phyloP scores from a whole-genome alignment of 768 basidiomycete species.

The Naganishia kalamii region DNA sequence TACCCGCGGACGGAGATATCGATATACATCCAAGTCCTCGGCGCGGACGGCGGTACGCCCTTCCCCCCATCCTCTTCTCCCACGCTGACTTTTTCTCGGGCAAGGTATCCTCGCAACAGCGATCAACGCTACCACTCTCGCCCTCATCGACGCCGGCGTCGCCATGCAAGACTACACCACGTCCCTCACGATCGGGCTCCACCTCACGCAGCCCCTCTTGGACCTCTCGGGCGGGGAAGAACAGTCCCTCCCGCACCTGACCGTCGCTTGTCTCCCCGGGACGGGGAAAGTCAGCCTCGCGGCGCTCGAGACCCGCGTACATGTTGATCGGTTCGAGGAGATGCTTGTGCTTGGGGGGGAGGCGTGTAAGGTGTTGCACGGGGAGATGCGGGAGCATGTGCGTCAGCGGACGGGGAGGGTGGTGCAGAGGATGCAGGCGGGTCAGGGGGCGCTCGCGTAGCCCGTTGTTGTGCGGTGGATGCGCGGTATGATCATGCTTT shows the following conservation, averaged over 20 bases:
- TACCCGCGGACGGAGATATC: slow-evolving; percentile 94
- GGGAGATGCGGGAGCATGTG: slow-evolving; percentile 74
- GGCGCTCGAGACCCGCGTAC: slow-evolving; percentile 88
- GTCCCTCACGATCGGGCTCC: slow-evolving; percentile 79
- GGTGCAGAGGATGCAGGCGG: slow-evolving; percentile 57
- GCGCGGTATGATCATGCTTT: no score
- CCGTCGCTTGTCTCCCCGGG: slow-evolving; percentile 82
- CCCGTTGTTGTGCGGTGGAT: no score
- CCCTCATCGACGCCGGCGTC: slow-evolving; percentile 81
- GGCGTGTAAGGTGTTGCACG: slow-evolving; percentile 68
- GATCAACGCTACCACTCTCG: slow-evolving; percentile 90
- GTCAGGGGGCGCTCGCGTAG: background rate
- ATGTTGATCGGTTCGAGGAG: slow-evolving; percentile 85
- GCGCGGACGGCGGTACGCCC: slow-evolving; percentile 69
- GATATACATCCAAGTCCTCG: slow-evolving; percentile 83
- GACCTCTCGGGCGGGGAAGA: slow-evolving; percentile 88
- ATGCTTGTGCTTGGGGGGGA: slow-evolving; percentile 72
- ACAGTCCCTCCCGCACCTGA: slow-evolving; percentile 77
- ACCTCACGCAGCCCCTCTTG: slow-evolving; percentile 63
- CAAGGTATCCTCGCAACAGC: slow-evolving; percentile 79
- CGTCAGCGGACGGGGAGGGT: slow-evolving; percentile 59
- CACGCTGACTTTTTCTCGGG: no score
- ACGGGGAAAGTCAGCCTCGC: slow-evolving; percentile 79
- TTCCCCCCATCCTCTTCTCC: background rate
- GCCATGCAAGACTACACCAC: slow-evolving; percentile 86